Evolutionary conservation across 2,329 filamentous ascomycete species (phyloP), one percentile per base, ranked within the genome.

Genomic region (Penicillium brasilianum): DNA sequence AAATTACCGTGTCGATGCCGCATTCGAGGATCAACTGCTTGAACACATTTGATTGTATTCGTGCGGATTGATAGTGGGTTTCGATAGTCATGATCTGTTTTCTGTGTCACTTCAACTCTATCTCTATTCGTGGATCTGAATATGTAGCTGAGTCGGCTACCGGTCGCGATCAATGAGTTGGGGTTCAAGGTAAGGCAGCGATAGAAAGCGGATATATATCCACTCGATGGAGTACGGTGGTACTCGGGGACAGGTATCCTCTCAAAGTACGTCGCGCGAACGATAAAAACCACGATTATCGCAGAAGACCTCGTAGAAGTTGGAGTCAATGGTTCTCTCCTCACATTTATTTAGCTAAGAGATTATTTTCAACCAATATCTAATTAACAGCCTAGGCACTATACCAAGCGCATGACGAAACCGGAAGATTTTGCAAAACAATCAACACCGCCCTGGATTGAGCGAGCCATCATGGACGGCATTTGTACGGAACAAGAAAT

Each of bases 11-110:
- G 66, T 91, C 81, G 73, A 90, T 80, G 51, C 87, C 77, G 72
- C 89, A 92, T 10, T 85, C 84, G 44, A 84, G 76, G 60, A 96
- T 90, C 61, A 96, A 79, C 18, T 88, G 87, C 66, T 91, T 84
- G 73, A 93, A 95, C 0, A 91, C 92, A 67, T 95, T 96, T 25
- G 58, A 34, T 30, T 50, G 28, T 25, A 30, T 13, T 16, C 25
- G 36, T 43, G 44, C 32, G 48, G 63, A n/a, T 13, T 62, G 48
- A 25, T 53, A 48, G 1, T 25, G 11, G 1, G 39, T 39, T 34
- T 62, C 34, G 14, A 57, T 44, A 8, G 57, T 18, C 64, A 69
- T 66, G 18, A 18, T 50, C 3, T n/a, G n/a, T 30, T 7, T 18
- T 36, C 4, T 55, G 28, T 25, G 22, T n/a, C 11, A 28, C 8